Conservation (phyloP, 2,329 filamentous ascomycete genomes). For the Pseudopyricularia javanii region DNA sequence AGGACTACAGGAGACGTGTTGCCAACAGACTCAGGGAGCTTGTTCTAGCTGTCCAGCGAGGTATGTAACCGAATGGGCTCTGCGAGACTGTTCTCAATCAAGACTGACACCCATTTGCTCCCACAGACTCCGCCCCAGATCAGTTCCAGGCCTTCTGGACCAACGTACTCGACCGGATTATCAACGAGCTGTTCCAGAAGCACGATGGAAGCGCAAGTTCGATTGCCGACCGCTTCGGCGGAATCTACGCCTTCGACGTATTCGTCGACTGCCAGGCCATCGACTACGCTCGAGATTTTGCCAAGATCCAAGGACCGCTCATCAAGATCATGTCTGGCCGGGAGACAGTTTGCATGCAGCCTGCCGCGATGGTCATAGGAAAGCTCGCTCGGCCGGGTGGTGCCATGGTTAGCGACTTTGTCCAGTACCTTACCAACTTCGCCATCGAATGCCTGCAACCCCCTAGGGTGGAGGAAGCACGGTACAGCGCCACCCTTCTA, state of each 20-base stretch:
- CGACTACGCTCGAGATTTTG: constrained; percentile 86
- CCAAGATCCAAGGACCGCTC: constrained; percentile 83
- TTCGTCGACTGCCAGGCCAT: constrained; percentile 95
- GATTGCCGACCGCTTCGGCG: constrained; percentile 78
- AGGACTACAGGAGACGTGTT: constrained; percentile 39
- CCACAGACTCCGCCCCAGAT: constrained; percentile 62
- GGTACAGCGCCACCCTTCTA: constrained; percentile 86
- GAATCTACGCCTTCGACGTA: constrained; percentile 81
- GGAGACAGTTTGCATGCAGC: constrained; percentile 81
- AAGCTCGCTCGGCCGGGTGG: constrained; percentile 86
- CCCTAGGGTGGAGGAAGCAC: constrained; percentile 81
- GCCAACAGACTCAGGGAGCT: constrained; percentile 42
- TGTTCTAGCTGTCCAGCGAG: constrained; percentile 42
- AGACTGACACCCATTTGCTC: background rate
- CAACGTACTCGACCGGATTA: constrained; percentile 40
- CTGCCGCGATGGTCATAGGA: constrained; percentile 78
- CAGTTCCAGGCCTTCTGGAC: constrained; percentile 55
- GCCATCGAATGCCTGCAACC: constrained; percentile 95
- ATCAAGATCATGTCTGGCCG: constrained; percentile 80
- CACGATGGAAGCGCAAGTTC: constrained; percentile 37
- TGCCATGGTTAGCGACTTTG: constrained; percentile 85
- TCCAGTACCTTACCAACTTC: constrained; percentile 93
- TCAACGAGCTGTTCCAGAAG: constrained; percentile 60
- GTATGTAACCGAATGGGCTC: constrained; percentile 18
- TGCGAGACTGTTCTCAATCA: background rate